These are phyloP conservation scores for Ceraceosorus guamensis DNA, from an alignment of 1,284 basidiomycete genomes.

Conservation along the genomic window DNA sequence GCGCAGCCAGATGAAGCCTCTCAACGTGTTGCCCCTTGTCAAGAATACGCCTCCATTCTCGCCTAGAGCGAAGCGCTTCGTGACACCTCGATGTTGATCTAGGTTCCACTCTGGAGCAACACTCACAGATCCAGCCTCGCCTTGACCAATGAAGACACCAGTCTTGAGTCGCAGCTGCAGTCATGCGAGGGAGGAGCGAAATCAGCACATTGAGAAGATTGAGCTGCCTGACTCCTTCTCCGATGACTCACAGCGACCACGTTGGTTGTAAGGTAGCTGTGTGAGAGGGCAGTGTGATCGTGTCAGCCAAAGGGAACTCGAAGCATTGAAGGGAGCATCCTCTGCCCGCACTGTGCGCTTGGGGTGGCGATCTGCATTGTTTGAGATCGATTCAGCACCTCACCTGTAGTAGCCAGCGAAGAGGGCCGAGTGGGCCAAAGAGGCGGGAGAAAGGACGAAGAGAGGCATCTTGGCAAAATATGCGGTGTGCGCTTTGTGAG, in stretches of 20 bases:
- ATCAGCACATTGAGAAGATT: not conserved
- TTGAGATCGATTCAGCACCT: not conserved
- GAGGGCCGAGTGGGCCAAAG: conserved; percentile 46
- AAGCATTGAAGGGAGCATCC: too few species aligned
- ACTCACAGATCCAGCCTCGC: conserved; percentile 15
- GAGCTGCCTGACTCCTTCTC: not conserved
- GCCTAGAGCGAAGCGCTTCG: too few species aligned
- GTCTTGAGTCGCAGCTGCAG: conserved; percentile 30
- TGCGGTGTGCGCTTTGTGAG: too few species aligned
- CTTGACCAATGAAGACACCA: conserved; percentile 30
- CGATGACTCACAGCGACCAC: not conserved
- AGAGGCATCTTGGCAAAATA: too few species aligned
- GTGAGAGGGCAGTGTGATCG: not conserved
- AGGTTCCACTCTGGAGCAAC: too few species aligned
- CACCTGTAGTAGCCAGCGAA: conserved; percentile 27
- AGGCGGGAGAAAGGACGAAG: conserved; percentile 46
- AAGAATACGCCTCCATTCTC: too few species aligned
- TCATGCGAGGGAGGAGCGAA: conserved; percentile 30
- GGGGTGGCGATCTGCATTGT: too few species aligned
- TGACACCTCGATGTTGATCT: too few species aligned
- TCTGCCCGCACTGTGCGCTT: too few species aligned
- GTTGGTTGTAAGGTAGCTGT: not conserved
- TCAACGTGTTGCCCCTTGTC: too few species aligned
- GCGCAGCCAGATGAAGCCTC: too few species aligned
- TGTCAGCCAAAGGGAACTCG: too few species aligned